Conservation (phyloP, 306 rosid species). For the Quercus gilva region DNA sequence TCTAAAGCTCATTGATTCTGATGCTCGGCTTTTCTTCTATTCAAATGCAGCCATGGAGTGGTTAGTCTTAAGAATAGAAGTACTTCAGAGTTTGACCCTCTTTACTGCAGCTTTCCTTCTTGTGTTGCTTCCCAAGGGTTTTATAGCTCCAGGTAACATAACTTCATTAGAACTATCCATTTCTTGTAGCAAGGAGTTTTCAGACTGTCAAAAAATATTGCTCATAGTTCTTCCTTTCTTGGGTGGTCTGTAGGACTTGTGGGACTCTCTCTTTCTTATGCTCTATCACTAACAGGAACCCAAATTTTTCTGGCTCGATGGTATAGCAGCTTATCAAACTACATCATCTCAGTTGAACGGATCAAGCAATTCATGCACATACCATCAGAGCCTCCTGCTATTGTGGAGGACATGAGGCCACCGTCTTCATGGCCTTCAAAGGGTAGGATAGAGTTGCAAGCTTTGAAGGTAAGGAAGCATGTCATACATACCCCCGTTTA, state of each 20-base stretch:
- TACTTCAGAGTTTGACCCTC: constrained; percentile 65
- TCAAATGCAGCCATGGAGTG: constrained; percentile 67
- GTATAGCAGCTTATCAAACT: constrained; percentile 57
- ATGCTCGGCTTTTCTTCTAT: constrained; percentile 63
- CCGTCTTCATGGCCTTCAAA: constrained; percentile 75
- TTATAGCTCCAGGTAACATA: constrained; percentile 48
- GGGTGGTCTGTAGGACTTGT: constrained; percentile 55
- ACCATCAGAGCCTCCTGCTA: constrained; percentile 64
- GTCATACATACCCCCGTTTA: not conserved
- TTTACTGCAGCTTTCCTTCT: constrained; percentile 61
- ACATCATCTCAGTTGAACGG: constrained; percentile 69
- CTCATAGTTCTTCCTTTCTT: not conserved
- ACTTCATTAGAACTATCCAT: not conserved
- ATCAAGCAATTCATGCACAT: constrained; percentile 77
- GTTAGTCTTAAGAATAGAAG: constrained; percentile 64
- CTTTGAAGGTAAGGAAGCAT: constrained; percentile 40
- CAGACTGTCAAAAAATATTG: not conserved
- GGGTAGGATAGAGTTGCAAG: constrained; percentile 69
- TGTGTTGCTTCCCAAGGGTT: constrained; percentile 58
- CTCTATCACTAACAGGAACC: constrained; percentile 43
- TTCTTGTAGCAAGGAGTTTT: not conserved
- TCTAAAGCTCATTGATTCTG: constrained; percentile 63
- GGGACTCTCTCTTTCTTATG: constrained; percentile 77
- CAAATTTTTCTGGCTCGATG: constrained; percentile 45
- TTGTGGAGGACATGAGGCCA: constrained; percentile 55